A percentile compares a stretch with the other conserved stretches of the same genome.
Evolutionary conservation across 2,329 filamentous ascomycete species (phyloP).

Genomic region (Pseudonectria buxi): DNA sequence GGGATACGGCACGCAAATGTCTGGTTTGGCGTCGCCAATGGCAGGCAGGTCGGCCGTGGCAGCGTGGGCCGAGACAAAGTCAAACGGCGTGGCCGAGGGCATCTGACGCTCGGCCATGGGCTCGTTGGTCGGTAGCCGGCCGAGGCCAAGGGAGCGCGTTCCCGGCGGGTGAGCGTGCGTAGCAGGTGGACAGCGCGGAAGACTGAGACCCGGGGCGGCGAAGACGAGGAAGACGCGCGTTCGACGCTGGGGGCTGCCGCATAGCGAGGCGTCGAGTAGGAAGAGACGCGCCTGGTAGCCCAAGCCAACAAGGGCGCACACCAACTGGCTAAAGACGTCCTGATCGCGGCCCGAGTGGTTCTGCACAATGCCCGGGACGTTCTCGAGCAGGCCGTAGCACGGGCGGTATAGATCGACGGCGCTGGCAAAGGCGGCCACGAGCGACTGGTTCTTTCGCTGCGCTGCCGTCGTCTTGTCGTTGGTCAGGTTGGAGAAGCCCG

Average conservation of each 20-base stretch:
- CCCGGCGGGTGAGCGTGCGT: slow-evolving; percentile 55
- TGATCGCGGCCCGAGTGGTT: slow-evolving; percentile 39
- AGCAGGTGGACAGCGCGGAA: slow-evolving; percentile 48
- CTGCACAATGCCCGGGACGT: slow-evolving; percentile 61
- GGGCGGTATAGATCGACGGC: slow-evolving; percentile 70
- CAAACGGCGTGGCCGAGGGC: slow-evolving; percentile 49
- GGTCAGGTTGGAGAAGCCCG: slow-evolving; percentile 65
- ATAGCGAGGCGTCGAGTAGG: slow-evolving; percentile 62
- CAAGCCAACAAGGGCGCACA: slow-evolving; percentile 66
- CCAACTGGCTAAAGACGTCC: slow-evolving; percentile 66
- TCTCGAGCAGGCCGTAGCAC: slow-evolving; percentile 70
- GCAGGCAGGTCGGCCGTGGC: slow-evolving; percentile 54
- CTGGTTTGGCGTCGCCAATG: slow-evolving; percentile 54
- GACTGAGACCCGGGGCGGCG: slow-evolving; percentile 56
- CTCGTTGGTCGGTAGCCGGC: slow-evolving; percentile 52
- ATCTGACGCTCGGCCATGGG: slow-evolving; percentile 47
- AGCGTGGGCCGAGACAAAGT: slow-evolving; percentile 45
- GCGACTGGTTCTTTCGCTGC: slow-evolving; percentile 64
- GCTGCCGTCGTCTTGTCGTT: slow-evolving; percentile 42
- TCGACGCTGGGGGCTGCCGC: slow-evolving; percentile 59
- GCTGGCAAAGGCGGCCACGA: slow-evolving; percentile 69
- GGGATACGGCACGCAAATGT: slow-evolving; percentile 57
- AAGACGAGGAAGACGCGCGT: slow-evolving; percentile 65
- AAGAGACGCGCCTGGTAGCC: slow-evolving; percentile 70
- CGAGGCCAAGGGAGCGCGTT: slow-evolving; percentile 36